These are phyloP conservation scores for Ophiostoma fasciatum DNA, from an alignment of 2,329 filamentous ascomycete species.

Conservation along the genomic window DNA sequence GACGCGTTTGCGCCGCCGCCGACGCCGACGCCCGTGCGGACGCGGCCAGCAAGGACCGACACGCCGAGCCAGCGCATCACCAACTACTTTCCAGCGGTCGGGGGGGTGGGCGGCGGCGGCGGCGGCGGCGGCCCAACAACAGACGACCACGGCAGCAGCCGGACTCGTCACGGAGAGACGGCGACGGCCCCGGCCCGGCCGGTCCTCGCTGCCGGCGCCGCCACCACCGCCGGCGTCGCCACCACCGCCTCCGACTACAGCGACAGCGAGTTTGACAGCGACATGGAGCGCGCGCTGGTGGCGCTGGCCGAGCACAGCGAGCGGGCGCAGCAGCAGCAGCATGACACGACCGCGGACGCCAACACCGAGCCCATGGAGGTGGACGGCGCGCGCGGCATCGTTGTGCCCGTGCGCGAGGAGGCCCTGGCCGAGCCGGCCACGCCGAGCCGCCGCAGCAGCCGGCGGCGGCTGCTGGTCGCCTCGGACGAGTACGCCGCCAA, in stretches of 20 bases:
- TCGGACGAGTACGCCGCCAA: conserved; percentile 4
- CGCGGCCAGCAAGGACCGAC: background rate
- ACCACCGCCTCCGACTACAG: conserved; percentile 1
- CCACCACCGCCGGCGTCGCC: background rate
- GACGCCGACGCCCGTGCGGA: conserved; percentile 3
- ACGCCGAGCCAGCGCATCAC: conserved; percentile 6
- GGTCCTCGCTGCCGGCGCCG: too few species aligned
- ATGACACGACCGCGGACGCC: background rate
- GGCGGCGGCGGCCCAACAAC: background rate
- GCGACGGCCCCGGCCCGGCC: too few species aligned
- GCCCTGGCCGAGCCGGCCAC: background rate
- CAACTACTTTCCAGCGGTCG: conserved; percentile 6
- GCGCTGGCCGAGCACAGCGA: conserved; percentile 9
- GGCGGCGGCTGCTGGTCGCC: conserved; percentile 4
- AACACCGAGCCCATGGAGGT: background rate
- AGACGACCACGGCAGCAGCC: background rate
- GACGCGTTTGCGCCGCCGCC: conserved; percentile 1
- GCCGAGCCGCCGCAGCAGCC: background rate
- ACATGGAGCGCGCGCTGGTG: conserved; percentile 9
- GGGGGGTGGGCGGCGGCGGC: background rate
- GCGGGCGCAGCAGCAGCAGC: background rate
- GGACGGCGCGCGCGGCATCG: background rate
- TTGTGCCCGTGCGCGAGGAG: conserved; percentile 1
- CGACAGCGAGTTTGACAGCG: conserved; percentile 11
- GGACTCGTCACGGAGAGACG: too few species aligned